phyloP scores from a whole-genome alignment of 2,329 filamentous ascomycete genomes.

The Pyricularia grisea region DNA sequence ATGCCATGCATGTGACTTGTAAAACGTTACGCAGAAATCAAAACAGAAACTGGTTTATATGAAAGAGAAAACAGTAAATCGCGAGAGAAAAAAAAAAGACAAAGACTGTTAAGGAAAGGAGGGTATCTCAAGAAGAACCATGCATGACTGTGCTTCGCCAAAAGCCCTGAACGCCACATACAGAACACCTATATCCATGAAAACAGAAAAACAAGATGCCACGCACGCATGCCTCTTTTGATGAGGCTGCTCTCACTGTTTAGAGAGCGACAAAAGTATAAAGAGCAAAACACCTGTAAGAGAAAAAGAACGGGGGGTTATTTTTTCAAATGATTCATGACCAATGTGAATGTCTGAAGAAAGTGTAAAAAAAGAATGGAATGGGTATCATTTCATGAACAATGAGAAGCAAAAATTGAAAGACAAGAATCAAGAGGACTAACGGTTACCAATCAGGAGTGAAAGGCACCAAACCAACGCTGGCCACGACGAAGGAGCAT shows the following conservation, averaged over 20 bases:
- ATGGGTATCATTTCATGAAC: background rate
- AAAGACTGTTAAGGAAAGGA: background rate
- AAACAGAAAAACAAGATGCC: conserved; percentile 1
- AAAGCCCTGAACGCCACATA: background rate
- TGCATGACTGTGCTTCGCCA: background rate
- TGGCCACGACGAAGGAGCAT: background rate
- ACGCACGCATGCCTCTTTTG: background rate
- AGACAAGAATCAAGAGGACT: background rate
- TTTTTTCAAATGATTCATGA: background rate
- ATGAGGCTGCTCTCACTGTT: background rate
- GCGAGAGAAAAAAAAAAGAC: background rate
- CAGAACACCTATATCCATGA: background rate
- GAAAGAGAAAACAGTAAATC: background rate
- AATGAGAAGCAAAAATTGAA: conserved; percentile 3
- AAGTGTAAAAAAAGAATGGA: conserved; percentile 5
- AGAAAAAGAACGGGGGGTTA: too few relatives aligned
- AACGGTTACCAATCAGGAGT: background rate
- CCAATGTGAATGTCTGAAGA: background rate
- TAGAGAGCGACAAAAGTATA: background rate
- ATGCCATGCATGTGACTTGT: background rate
- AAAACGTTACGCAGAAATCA: background rate
- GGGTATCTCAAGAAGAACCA: conserved; percentile 3
- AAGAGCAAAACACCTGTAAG: background rate
- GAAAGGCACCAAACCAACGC: background rate
- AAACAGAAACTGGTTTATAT: background rate